Percentiles rank a stretch among this genome's conserved stretches.
Evolutionary conservation across 2,329 filamentous ascomycete genomes (phyloP).

Genomic region (Hymenoscyphus fraxineus): DNA sequence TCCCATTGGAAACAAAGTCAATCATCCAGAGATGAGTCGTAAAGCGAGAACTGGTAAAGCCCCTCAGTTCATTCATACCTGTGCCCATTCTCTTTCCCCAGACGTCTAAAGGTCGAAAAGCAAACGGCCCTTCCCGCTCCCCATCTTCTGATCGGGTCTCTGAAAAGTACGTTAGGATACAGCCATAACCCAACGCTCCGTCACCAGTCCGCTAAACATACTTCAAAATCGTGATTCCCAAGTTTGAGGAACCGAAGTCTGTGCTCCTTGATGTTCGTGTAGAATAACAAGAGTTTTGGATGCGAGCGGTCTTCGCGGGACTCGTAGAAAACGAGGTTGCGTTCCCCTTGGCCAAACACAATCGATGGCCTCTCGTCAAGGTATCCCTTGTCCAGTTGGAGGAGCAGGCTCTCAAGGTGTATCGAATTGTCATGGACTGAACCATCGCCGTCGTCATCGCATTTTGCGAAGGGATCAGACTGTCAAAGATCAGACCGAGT

Average conservation of each 20-base stretch:
- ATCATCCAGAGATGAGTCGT: neutral
- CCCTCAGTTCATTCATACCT: constrained; percentile 4
- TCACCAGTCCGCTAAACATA: neutral
- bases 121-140: neutral
- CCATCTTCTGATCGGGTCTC: neutral
- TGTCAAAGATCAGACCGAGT: neutral
- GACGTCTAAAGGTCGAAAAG: constrained; percentile 5
- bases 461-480: constrained; percentile 4
- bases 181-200: neutral
- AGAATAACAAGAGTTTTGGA: neutral
- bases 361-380: constrained; percentile 1
- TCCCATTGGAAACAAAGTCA: neutral
- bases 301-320: neutral
- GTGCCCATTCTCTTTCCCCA: neutral
- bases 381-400: neutral
- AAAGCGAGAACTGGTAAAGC: neutral
- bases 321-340: neutral
- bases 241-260: neutral
- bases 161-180: neutral
- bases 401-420: neutral
- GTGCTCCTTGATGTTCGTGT: neutral
- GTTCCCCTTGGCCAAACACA: neutral
- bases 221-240: neutral
- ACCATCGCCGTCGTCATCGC: constrained; percentile 12
- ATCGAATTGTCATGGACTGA: constrained; percentile 8